Conservation (phyloP, 1,284 basidiomycete genomes). For the Rhodotorula sp. region DNA sequence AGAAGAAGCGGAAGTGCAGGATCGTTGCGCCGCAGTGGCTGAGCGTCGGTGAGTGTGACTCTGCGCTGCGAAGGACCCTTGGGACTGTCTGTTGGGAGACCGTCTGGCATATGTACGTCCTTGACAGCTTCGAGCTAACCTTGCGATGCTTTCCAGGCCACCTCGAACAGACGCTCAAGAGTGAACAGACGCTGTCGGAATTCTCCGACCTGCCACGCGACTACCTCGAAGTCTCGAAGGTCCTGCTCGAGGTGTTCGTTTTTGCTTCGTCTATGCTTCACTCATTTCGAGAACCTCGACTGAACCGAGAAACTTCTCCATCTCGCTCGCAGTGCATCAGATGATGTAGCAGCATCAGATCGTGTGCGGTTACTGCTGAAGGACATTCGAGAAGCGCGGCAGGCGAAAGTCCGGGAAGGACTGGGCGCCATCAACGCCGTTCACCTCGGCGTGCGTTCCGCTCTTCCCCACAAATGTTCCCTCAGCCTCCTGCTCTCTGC, state of each 20-base stretch:
- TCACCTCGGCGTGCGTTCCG: conserved; percentile 63
- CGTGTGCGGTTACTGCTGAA: conserved; percentile 80
- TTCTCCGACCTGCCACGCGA: conserved; percentile 59
- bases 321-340: conserved; percentile 65
- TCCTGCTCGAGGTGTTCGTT: conserved; percentile 81
- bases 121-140: too few species aligned
- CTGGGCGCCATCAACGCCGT: conserved; percentile 55
- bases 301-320: not conserved
- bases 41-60: conserved; percentile 64
- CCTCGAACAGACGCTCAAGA: conserved; percentile 58
- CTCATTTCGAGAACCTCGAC: not conserved
- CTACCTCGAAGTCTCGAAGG: conserved; percentile 83
- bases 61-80: too few species aligned
- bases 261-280: not conserved
- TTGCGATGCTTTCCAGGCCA: conserved; percentile 57
- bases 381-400: conserved; percentile 88
- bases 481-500: not conserved
- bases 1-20: conserved; percentile 88
- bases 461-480: not conserved
- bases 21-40: conserved; percentile 89
- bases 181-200: conserved; percentile 44
- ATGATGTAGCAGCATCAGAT: conserved; percentile 80
- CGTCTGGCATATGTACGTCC: too few species aligned
- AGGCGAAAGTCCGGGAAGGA: conserved; percentile 87
- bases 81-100: too few species aligned